Conservation (phyloP, 1,284 basidiomycete genomes). For the Cryptococcus sp. region DNA sequence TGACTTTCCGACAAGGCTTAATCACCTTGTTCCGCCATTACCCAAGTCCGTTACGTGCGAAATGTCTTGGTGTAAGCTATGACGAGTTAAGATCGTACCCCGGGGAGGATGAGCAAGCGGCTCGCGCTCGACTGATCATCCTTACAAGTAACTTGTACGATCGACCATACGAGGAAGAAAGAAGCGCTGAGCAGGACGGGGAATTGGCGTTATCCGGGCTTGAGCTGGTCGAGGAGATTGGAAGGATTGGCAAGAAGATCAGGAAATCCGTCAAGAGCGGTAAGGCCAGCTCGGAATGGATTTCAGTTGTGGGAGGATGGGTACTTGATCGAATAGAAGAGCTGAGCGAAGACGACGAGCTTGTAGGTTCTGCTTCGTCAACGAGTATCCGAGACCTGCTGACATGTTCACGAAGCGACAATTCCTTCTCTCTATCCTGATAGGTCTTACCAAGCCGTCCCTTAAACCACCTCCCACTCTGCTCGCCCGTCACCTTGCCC, state of each 20-base stretch:
- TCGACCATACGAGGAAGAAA: constrained; percentile 35
- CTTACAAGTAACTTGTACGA: constrained; percentile 43
- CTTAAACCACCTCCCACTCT: constrained; percentile 36
- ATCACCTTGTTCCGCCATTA: constrained; percentile 44
- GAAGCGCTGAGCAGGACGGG: constrained; percentile 11
- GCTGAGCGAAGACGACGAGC: constrained; percentile 28
- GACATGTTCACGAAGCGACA: constrained; percentile 18
- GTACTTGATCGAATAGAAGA: constrained; percentile 32
- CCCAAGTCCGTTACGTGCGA: constrained; percentile 45
- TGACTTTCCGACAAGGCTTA: constrained; percentile 39
- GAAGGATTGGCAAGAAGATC: constrained; percentile 39
- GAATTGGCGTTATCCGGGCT: constrained; percentile 22
- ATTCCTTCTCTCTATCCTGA: constrained; percentile 39
- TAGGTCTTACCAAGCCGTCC: constrained; percentile 36
- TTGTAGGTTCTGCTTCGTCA: constrained; percentile 27
- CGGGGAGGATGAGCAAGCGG: background rate
- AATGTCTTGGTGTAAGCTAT: constrained; percentile 42
- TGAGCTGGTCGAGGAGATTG: constrained; percentile 39
- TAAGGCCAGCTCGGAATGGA: constrained; percentile 26
- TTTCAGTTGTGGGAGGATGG: constrained; percentile 41
- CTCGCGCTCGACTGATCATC: constrained; percentile 29
- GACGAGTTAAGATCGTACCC: constrained; percentile 30
- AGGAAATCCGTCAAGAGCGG: constrained; percentile 25
- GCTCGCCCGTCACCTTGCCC: constrained; percentile 39
- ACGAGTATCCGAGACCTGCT: background rate